phyloP scores from a whole-genome alignment of 345 rosid species.

The Eucalyptus erythrocorys region DNA sequence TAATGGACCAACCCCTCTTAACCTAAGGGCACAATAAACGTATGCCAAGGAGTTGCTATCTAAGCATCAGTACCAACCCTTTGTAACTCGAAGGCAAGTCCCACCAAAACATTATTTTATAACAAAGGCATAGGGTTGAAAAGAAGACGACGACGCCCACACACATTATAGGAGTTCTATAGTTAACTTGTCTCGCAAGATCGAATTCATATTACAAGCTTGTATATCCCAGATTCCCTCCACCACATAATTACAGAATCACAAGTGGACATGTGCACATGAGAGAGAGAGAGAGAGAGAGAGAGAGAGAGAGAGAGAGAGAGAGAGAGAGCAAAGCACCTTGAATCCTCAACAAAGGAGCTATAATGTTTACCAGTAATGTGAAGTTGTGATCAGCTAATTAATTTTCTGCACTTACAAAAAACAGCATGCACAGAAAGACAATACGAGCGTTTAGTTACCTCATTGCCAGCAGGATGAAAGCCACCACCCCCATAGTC shows the following conservation, averaged over 20 bases:
- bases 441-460: conserved; percentile 2
- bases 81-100: not conserved
- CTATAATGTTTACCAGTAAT: not conserved
- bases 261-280: not conserved
- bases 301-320: not conserved
- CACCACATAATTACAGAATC: not conserved
- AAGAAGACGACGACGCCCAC: not conserved
- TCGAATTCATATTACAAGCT: not conserved
- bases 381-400: not conserved
- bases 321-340: not conserved
- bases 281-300: not conserved
- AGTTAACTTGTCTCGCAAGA: not conserved
- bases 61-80: not conserved
- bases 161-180: not conserved
- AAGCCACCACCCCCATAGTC: conserved; percentile 98
- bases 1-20: not conserved
- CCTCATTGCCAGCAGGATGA: conserved; percentile 99
- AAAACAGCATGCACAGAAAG: not conserved
- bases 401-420: not conserved
- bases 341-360: not conserved
- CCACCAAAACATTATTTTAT: not conserved
- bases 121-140: not conserved
- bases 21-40: not conserved
- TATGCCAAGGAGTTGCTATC: not conserved
- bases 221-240: not conserved